Percentiles rank a stretch among this genome's conserved stretches.
Conservation (phyloP, 129 eudicot species). For the Flaveria robusta region DNA sequence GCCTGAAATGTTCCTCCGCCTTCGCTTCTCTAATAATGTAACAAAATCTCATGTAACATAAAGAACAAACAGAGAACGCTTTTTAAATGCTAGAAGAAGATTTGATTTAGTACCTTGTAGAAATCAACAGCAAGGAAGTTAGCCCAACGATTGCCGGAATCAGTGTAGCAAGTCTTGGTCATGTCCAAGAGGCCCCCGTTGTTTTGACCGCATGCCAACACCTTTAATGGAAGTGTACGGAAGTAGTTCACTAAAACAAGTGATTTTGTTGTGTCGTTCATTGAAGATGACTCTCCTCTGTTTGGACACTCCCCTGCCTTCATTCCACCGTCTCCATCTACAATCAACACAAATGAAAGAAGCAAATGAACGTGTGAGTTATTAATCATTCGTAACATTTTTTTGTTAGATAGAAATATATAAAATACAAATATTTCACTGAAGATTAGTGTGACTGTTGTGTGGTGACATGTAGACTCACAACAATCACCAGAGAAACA, state of each 20-base stretch:
- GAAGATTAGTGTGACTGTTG: not conserved
- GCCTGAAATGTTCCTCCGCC: slow-evolving; percentile 87
- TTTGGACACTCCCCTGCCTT: slow-evolving; percentile 66
- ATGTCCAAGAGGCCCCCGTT: slow-evolving; percentile 51
- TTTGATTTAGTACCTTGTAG: slow-evolving; percentile 60
- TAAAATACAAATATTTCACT: not conserved
- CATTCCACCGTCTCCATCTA: slow-evolving; percentile 94
- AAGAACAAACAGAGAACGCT: not conserved
- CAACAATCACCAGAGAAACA: not conserved
- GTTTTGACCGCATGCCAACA: slow-evolving; percentile 68
- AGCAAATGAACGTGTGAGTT: not conserved
- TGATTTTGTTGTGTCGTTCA: slow-evolving; percentile 62
- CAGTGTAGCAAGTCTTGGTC: slow-evolving; percentile 65
- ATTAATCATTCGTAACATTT: not conserved
- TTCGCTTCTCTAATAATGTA: slow-evolving; percentile 61
- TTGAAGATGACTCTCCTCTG: slow-evolving; percentile 63
- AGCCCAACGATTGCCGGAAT: slow-evolving; percentile 80
- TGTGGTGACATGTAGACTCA: not conserved
- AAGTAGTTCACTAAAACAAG: slow-evolving; percentile 76
- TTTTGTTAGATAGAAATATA: not conserved
- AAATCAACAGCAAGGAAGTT: slow-evolving; percentile 81
- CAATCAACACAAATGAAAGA: not conserved
- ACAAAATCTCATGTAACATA: not conserved
- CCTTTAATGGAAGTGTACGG: slow-evolving; percentile 51
- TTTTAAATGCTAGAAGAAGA: not conserved